Base-by-base conservation (phyloP, 305 asterid genomes). In the Euphrasia arctica region DNA sequence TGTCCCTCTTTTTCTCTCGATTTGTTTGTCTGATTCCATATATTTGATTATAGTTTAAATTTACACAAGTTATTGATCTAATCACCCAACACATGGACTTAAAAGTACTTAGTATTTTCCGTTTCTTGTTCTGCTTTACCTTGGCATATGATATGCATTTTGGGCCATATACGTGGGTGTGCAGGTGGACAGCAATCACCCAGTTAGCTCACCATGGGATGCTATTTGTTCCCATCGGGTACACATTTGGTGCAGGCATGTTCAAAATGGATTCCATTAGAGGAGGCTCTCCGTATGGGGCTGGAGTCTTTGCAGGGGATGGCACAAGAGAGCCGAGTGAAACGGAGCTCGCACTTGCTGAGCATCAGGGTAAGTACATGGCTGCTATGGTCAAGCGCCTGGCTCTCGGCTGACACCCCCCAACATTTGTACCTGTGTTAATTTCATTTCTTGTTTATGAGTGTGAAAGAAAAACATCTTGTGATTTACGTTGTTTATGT, bases 331-430 rank as follows among this genome's bases (percentile, higher is more conserved):
- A 83, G 70, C 76, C 94, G 4, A 88, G 80, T 43, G 96, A 88
- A 64, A 73, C 85, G 0, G 94, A 91, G 77, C 74, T 91, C 32
- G 84, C 91, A 54, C 83, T 88, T 56, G 96, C 95, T 2, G 96
- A 88, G 78, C 96, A 91, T 75, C 96, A 91, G 71, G 98, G 98
- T 49, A 86, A 78, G 75, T 86, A 91, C 75, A 88, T 91, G 96
- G 98, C 96, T 50, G 77, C 79, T 42, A 72, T 88, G 2, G 82
- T 83, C 52, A 88, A 83, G 83, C 81, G 84, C 64, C 72, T 79
- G 15, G 80, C 79, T 73, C 73, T 45, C 14, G 75, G 56, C 71
- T 86, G 74, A 83, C 45, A 39, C 42, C 57, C 36, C 39, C 12
- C 22, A 18, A 9, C 60, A 25, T 54, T 54, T 28, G 8, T 12